Base-by-base conservation (phyloP, 306 rosid species). In the Luffa aegyptiaca region DNA sequence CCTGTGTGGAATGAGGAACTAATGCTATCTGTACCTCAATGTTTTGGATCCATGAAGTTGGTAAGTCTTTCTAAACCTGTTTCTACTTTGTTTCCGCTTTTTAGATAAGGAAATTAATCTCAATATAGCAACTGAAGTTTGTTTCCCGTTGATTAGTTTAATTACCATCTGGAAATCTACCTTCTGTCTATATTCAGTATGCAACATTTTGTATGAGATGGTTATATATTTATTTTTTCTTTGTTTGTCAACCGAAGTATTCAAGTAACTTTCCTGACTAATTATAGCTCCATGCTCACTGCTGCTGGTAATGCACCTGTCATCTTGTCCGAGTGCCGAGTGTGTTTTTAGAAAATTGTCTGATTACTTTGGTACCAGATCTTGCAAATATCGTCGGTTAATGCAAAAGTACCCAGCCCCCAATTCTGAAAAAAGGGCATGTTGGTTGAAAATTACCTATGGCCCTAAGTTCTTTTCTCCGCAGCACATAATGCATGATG, bases 1-100 rank as follows among this genome's bases (percentile, higher is more conserved):
- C 99, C 99, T 36, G 96, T 96, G 76, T 96, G 99, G 99, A 90
- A 96, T 84, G 98, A 93, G 87, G 99, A 96, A 74, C 93, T 86
- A 84, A 96, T 90, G 98, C 90, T 96, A 75, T 96, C 98, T 61
- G 97, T 96, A 83, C 99, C 99, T 36, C 92, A 90, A 80, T 56
- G 58, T 52, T 96, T 41, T 80, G 98, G 99, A 81, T 75, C 89
- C 49, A 53, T 96, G 79, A 93, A 93, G 83, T 80, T 96, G 99
- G 99, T 91, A 91, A 62, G 93, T 13, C 58, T 51, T 74, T 74
- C 83, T 81, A 73, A 61, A 33, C 49, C 63, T 81, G 45, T 65
- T 16, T 21, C 48, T 58, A 52, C 66, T 62, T 31, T 63, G 49
- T 14, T 14, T 16, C 36, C 46, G 39, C 14, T 20, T 5, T 3